phyloP scores from a whole-genome alignment of 2,329 filamentous ascomycete species.

The Colletotrichum truncatum region DNA sequence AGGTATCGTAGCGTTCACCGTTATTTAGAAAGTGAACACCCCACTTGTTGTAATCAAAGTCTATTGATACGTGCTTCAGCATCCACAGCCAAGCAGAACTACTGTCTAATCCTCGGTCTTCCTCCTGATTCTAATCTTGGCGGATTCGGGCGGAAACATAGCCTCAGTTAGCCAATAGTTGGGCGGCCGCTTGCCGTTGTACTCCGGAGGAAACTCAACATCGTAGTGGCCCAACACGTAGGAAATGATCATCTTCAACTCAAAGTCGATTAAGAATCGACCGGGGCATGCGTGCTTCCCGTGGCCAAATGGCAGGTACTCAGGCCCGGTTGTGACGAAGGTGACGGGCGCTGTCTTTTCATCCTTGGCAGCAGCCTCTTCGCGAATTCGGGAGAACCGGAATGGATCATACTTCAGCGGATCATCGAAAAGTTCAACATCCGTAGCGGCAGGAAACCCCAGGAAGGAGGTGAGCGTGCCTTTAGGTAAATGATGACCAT shows the following conservation, averaged over 20 bases:
- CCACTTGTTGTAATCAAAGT: neutral
- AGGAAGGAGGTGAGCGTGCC: conserved; percentile 45
- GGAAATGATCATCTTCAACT: conserved; percentile 41
- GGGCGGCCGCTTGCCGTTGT: conserved; percentile 24
- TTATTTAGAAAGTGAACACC: neutral
- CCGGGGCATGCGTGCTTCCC: conserved; percentile 45
- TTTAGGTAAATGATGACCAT: conserved; percentile 42
- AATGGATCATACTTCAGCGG: conserved; percentile 50
- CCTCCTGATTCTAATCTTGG: conserved; percentile 18
- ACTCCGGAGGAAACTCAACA: conserved; percentile 25
- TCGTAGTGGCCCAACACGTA: conserved; percentile 28
- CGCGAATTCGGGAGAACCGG: conserved; percentile 47
- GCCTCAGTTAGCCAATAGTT: conserved; percentile 30
- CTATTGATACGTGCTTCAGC: neutral
- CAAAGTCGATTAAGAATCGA: conserved; percentile 41
- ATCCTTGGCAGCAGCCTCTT: conserved; percentile 36
- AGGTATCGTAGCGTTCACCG: neutral
- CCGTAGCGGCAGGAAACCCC: conserved; percentile 39
- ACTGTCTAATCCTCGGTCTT: neutral
- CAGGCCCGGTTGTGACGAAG: conserved; percentile 41
- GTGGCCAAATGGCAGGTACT: conserved; percentile 45
- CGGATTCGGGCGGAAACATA: neutral
- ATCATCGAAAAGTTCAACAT: conserved; percentile 42
- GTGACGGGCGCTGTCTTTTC: conserved; percentile 30
- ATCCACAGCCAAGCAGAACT: neutral